A percentile compares a stretch with the other conserved stretches of the same genome.
Evolutionary conservation across 805 yeast species (phyloP).

Genomic region (Wickerhamomyces chambardii): DNA sequence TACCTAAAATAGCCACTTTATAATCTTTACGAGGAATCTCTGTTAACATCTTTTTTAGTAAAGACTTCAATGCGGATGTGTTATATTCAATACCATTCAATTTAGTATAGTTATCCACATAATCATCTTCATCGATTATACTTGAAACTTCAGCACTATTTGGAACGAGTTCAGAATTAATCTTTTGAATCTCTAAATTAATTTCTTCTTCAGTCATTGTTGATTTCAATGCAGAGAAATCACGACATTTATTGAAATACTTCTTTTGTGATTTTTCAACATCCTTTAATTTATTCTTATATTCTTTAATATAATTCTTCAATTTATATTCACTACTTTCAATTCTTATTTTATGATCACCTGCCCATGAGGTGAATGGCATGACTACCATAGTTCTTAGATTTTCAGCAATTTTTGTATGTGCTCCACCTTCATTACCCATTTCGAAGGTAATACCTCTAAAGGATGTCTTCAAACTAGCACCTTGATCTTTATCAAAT

Average conservation of each 20-base stretch:
- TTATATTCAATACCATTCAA: slow-evolving; percentile 29
- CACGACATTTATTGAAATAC: slow-evolving; percentile 71
- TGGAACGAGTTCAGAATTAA: slow-evolving; percentile 3
- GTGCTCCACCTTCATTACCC: slow-evolving; percentile 48
- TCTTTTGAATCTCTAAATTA: slow-evolving; percentile 10
- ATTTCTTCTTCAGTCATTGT: slow-evolving; percentile 37
- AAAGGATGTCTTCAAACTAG: slow-evolving; percentile 55
- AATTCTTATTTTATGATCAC: slow-evolving; percentile 60
- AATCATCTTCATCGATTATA: slow-evolving; percentile 13
- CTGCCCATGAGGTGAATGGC: slow-evolving; percentile 72
- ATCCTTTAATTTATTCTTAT: slow-evolving; percentile 33
- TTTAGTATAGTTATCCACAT: slow-evolving; percentile 16
- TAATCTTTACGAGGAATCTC: slow-evolving; percentile 45
- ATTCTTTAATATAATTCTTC: slow-evolving; percentile 39
- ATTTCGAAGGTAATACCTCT: slow-evolving; percentile 47
- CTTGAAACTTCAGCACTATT: slow-evolving; percentile 8
- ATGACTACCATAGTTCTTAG: slow-evolving; percentile 51
- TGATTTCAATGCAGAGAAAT: slow-evolving; percentile 55
- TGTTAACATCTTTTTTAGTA: slow-evolving; percentile 31
- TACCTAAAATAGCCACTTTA: slow-evolving; percentile 62
- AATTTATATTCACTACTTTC: slow-evolving; percentile 50
- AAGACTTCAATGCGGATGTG: slow-evolving; percentile 29
- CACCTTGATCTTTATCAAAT: slow-evolving; percentile 50
- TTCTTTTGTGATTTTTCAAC: slow-evolving; percentile 52
- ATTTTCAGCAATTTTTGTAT: slow-evolving; percentile 50